Evolutionary conservation across 345 rosid genomes (phyloP).

Genomic region (Syzygium jambos): DNA sequence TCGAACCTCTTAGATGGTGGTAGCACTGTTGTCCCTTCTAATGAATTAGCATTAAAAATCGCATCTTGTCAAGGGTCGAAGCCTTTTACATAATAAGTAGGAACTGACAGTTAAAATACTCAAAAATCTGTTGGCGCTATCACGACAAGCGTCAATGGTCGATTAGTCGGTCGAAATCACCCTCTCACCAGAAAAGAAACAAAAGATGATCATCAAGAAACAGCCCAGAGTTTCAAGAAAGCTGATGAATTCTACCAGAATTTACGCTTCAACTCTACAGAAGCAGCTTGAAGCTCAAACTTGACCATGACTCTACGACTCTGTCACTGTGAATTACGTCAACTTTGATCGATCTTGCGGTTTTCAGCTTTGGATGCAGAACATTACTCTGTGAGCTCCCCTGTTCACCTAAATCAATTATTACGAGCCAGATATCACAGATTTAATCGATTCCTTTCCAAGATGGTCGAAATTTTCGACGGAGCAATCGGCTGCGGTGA

Average conservation of each 20-base stretch:
- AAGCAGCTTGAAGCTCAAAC: neutral
- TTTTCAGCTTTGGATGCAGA: neutral
- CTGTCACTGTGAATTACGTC: too few species aligned
- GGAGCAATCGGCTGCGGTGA: neutral
- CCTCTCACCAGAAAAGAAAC: neutral
- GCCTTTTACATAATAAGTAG: neutral
- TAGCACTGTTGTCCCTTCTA: neutral
- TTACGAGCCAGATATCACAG: neutral
- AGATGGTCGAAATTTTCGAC: neutral
- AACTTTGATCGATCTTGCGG: neutral
- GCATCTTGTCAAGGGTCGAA: fast-evolving
- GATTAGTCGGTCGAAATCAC: neutral
- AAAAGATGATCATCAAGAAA: neutral
- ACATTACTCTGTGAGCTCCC: neutral
- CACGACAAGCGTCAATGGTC: too few species aligned
- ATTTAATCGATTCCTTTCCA: neutral
- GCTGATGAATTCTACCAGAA: neutral
- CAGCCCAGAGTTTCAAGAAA: neutral
- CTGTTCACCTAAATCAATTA: neutral
- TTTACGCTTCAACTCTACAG: neutral
- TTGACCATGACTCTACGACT: neutral
- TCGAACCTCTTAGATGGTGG: neutral
- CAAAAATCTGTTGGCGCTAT: too few species aligned
- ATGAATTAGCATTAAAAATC: neutral
- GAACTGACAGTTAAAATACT: neutral